Evolutionary conservation across 192 early-diverging fungal genomes (phyloP).

Genomic region (Rhizophagus sp.): DNA sequence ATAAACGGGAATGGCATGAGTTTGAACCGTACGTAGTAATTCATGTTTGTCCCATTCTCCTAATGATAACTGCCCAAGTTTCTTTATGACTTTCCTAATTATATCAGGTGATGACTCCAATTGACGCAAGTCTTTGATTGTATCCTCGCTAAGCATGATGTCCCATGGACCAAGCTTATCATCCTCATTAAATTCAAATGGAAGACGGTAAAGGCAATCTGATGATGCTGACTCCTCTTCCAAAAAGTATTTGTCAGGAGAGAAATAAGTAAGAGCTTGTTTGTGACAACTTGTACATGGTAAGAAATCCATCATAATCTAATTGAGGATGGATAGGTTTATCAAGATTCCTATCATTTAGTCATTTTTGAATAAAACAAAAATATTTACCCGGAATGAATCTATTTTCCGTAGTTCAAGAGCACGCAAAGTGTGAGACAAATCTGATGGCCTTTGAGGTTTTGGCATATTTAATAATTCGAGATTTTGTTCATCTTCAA

Average conservation of each 20-base stretch:
- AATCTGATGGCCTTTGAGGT: slow-evolving; percentile 1
- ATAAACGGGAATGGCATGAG: not conserved
- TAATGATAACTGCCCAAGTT: slow-evolving; percentile 14
- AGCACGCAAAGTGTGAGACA: not conserved
- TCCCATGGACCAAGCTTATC: slow-evolving; percentile 23
- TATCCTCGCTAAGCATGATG: slow-evolving; percentile 17
- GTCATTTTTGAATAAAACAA: not conserved
- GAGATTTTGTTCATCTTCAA: slow-evolving; percentile 1
- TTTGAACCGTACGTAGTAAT: not conserved
- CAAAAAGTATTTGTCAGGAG: slow-evolving; percentile 11
- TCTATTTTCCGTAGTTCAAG: slow-evolving; percentile 1
- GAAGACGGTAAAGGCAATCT: slow-evolving; percentile 6
- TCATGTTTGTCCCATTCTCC: slow-evolving; percentile 11
- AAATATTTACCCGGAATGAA: not conserved
- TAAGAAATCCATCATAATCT: slow-evolving; percentile 7
- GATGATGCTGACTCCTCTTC: not conserved
- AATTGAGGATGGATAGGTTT: not conserved
- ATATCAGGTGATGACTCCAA: not conserved
- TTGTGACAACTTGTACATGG: slow-evolving; percentile 10
- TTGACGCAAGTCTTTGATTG: slow-evolving; percentile 16
- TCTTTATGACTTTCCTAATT: slow-evolving; percentile 3
- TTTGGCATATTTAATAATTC: not conserved
- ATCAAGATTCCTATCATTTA: not conserved
- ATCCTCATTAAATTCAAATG: slow-evolving; percentile 24
- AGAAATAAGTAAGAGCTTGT: not conserved